Evolutionary conservation across 306 rosid species (phyloP).

Genomic region (Begonia fuchsioides): DNA sequence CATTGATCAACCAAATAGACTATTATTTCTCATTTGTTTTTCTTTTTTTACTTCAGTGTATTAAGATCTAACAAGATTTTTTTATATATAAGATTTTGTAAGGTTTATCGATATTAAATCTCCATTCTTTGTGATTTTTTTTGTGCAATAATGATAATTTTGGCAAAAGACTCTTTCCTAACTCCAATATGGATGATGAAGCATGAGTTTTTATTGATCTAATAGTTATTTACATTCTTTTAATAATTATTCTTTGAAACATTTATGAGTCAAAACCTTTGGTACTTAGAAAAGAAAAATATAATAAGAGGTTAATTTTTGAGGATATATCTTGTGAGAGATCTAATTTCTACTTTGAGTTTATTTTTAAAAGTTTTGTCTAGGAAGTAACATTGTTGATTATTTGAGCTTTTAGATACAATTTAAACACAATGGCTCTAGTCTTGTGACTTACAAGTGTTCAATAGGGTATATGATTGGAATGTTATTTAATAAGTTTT

Average conservation of each 20-base stretch:
- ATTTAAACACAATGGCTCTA: too few relatives aligned
- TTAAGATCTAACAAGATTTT: neutral
- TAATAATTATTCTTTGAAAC: neutral
- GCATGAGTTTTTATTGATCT: conserved; percentile 65
- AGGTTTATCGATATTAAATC: neutral
- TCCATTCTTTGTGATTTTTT: conserved; percentile 6
- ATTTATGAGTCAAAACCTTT: too few relatives aligned
- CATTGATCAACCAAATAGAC: conserved; percentile 47
- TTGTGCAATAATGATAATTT: conserved; percentile 52
- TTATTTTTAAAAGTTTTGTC: too few relatives aligned
- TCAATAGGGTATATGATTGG: too few relatives aligned
- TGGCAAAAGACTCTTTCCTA: conserved; percentile 41
- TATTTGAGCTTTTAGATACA: too few relatives aligned
- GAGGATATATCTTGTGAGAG: too few relatives aligned
- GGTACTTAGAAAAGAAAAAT: neutral
- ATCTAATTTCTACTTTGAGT: too few relatives aligned
- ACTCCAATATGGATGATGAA: conserved; percentile 60
- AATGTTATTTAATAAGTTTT: too few relatives aligned
- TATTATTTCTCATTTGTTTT: conserved; percentile 53
- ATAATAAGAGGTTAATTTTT: neutral
- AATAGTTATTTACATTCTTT: conserved; percentile 24
- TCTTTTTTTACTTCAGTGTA: neutral
- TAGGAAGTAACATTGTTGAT: too few relatives aligned
- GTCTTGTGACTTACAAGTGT: too few relatives aligned
- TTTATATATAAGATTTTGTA: neutral